phyloP scores from a whole-genome alignment of 225 moss, liverwort and hornwort genomes.

The Straminergon stramineum region DNA sequence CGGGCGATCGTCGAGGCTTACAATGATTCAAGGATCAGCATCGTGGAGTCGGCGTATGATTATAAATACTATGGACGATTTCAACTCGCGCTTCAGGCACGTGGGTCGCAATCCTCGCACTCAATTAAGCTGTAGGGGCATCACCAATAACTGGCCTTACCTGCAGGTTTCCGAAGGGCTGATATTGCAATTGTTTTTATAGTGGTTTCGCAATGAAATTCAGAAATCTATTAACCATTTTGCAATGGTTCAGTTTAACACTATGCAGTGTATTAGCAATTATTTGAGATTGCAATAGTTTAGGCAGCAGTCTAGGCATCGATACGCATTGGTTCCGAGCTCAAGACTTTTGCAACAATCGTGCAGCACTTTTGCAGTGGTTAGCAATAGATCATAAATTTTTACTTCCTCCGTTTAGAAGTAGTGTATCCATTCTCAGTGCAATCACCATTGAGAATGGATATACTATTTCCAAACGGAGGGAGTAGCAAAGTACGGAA shows the following conservation, averaged over 20 bases:
- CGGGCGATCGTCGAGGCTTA: slow-evolving; percentile 62
- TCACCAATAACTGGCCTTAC: background rate
- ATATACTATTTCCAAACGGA: no score
- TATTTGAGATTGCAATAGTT: background rate
- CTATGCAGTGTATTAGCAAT: background rate
- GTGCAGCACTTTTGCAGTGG: background rate
- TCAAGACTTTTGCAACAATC: background rate
- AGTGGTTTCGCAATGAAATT: background rate
- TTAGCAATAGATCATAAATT: background rate
- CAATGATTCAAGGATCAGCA: slow-evolving; percentile 54
- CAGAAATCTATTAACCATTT: background rate
- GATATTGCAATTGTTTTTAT: background rate
- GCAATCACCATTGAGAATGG: no score
- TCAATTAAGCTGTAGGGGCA: background rate
- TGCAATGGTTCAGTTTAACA: background rate
- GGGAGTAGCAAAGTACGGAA: no score
- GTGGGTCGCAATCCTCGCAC: background rate
- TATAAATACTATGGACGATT: slow-evolving; percentile 86
- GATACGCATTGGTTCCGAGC: background rate
- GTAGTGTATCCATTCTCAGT: no score
- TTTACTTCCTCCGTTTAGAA: no score
- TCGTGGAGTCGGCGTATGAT: slow-evolving; percentile 63
- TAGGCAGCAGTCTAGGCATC: background rate
- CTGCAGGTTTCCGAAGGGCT: background rate
- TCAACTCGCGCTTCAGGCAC: slow-evolving; percentile 74